A percentile compares a stretch with the other conserved stretches of the same genome.
phyloP scores from a whole-genome alignment of 768 basidiomycete genomes.

The Suillus bovinus region DNA sequence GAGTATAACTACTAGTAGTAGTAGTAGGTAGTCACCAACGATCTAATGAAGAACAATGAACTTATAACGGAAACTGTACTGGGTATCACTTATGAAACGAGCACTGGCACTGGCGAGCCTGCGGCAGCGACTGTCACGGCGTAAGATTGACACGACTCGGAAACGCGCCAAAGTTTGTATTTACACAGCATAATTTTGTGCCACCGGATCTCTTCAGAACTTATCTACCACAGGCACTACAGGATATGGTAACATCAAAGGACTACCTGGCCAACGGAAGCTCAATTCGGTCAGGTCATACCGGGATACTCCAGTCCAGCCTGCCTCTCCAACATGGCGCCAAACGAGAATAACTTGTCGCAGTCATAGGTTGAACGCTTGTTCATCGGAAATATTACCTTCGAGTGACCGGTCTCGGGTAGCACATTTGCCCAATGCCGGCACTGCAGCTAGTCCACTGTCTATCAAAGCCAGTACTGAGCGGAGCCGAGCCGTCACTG shows the following conservation, averaged over 20 bases:
- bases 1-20: background rate
- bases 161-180: background rate
- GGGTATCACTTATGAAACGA: background rate
- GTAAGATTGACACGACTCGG: background rate
- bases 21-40: background rate
- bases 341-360: too few species aligned
- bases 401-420: too few species aligned
- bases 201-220: background rate
- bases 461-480: too few species aligned
- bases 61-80: background rate
- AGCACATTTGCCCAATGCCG: too few species aligned
- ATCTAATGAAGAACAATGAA: background rate
- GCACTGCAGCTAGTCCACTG: too few species aligned
- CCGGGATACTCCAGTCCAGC: too few species aligned
- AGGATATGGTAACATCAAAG: constrained; percentile 2
- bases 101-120: constrained; percentile 4
- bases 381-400: too few species aligned
- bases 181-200: constrained; percentile 1
- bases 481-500: too few species aligned
- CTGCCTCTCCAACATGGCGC: too few species aligned
- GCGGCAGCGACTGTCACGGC: background rate
- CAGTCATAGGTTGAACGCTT: too few species aligned
- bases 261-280: background rate
- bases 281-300: background rate
- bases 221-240: constrained; percentile 2